Evolutionary conservation across 192 early-diverging fungal genomes (phyloP), one percentile per base, ranked within the genome.

Genomic region (Dissophora ornata): DNA sequence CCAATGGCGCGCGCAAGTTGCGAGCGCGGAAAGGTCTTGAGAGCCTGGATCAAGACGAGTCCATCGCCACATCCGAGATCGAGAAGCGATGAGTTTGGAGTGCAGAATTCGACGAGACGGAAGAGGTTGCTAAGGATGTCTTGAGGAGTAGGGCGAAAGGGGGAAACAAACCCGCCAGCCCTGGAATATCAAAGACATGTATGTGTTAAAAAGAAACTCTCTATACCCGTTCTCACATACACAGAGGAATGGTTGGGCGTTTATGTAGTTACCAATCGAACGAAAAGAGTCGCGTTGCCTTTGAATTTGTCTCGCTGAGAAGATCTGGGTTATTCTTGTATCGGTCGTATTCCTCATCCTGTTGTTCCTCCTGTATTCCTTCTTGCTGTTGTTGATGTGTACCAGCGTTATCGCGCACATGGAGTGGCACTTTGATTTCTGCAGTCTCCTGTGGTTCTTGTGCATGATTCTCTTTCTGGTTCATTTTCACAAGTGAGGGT

Each of bases 41-140:
- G 71, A 1, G 71, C 71, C 44, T 61, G 71, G 3, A 65, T 8
- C 32, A 75, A 22, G 15, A 75, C 71, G 2, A 75, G 26, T 1
- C 71, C 63, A 60, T 75, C 71, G 18, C 71, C 71, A 40, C 71
- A 66, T 18, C 71, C 71, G 3, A 75, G 51, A 22, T 75, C 71
- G 9, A 66, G 26, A 0, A 75, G 24, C 4, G 33, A 24, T 18
- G 11, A 36, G 22, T 25, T 40, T 19, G 56, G 21, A 9, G 32
- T 32, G 4, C 34, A 36, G 42, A 75, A 75, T 4, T 75, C 22
- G 51, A 66, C 57, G 11, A 66, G 57, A 3, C 33, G 19, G 21
- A 75, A 47, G 29, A 75, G 57, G 10, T 36, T 54, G 47, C 15
- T 32, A 13, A 75, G 63, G 24, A 75, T 66, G 33, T 56, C 63